Evolutionary conservation across 805 yeast genomes (phyloP), one percentile per base, ranked within the genome.

Genomic region (Nakazawaea wickerhamii): DNA sequence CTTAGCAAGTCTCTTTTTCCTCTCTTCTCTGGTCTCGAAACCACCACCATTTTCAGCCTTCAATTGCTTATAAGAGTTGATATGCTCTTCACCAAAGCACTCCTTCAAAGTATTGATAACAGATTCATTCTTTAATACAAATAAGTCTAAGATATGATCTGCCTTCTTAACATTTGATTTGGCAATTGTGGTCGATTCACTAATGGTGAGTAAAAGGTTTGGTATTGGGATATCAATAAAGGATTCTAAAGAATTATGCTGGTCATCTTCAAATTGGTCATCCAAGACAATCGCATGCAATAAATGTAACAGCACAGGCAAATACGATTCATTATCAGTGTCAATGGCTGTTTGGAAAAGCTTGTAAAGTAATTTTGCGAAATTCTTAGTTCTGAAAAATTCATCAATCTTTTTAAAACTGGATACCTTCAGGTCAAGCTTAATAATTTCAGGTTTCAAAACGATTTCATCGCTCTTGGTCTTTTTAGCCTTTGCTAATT

Each of bases 231-330:
- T 73, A 19, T 64, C 61, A n/a, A 75, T 58, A 47, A 73, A 79
- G 17, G 48, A 39, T 17, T 49, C 31, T 22, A 63, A 45, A 1
- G 52, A 52, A 46, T 54, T 54, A 2, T 61, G 52, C n/a, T 69
- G 70, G 25, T 70, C 65, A 19, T 70, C 62, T 1, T 54, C 43
- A 8, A 55, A 44, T 1, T 78, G 81, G 48, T 67, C 58, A 3
- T 55, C 65, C 15, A 61, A 38, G 15, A 84, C 53, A 6, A 81
- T 65, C 5, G 85, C 90, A 61, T 84, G 88, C 2, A 82, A 49
- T 38, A 85, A 65, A 55, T 84, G 93, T 30, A 85, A 65, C n/a
- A 81, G 53, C 33, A 76, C 78, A 14, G 78, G 74, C 27, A 82
- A 58, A 51, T 67, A 81, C 0, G 75, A 63, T 41, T 80, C 83